Base-by-base conservation (phyloP, 1,284 basidiomycete species). In the Pseudozyma pruni region DNA sequence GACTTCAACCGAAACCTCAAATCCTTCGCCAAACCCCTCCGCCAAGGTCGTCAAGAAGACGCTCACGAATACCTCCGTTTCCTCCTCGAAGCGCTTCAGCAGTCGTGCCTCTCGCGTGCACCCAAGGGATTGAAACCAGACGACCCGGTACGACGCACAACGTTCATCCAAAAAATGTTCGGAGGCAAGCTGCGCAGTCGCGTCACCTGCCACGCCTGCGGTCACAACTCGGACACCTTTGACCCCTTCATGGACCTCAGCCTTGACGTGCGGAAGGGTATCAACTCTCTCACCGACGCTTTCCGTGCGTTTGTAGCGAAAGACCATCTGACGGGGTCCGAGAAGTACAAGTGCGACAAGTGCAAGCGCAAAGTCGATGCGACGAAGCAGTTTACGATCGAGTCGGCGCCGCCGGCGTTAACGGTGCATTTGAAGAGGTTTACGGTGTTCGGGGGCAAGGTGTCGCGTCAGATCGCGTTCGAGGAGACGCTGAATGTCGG, bases 331-430 rank as follows among this genome's bases (percentile, higher is more conserved):
- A 91, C 89, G 58, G 96, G 95, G 0, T 88, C 90, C 6, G 93
- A 98, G 86, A 96, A 96, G 85, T 99, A 99, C 84, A 92, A 94
- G 81, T 99, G 96, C 84, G 95, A 98, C 83, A 93, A 92, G 80
- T 96, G 94, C 86, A 93, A 93, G 83, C 90, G 89, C 79, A 87
- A 88, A 43, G 93, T 95, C 43, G 87, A 89, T 56, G 94, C 94
- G 5, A 89, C 91, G 74, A 97, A 97, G 83, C 87, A 87, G 31
- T 93, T 96, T 81, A 91, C 90, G 14, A 85, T 99, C 51, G 89
- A 95, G 53, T 87, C 92, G 56, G 91, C 94, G 1, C 96, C 96
- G 0, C 84, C 88, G 19, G 90, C 94, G n/a, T 87, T 99, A 32
- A 97, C 94, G 0, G 86, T 99, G n/a, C 96, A 98, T 79, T 85